Evolutionary conservation across 305 asterid species (phyloP).

Genomic region (Fraxinus greggii): DNA sequence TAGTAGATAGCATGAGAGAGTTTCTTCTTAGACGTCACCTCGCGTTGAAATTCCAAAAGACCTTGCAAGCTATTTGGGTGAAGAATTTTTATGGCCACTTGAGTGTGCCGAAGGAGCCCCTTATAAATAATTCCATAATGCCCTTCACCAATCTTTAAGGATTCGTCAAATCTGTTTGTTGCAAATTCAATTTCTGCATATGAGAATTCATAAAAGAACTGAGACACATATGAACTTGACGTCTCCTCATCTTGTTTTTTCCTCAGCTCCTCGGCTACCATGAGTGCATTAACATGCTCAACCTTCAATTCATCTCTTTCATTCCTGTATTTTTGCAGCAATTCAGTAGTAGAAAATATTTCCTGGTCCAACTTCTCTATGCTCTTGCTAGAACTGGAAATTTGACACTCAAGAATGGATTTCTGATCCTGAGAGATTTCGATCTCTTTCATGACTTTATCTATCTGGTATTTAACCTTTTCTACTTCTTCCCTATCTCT

Average conservation of each 20-base stretch:
- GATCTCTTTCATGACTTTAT: conserved; percentile 48
- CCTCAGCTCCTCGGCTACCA: conserved; percentile 65
- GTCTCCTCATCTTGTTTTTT: conserved; percentile 50
- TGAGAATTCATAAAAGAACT: conserved; percentile 63
- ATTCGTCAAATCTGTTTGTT: conserved; percentile 55
- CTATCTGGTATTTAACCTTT: conserved; percentile 46
- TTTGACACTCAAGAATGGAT: conserved; percentile 50
- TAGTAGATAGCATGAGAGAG: background rate
- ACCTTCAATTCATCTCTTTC: conserved; percentile 72
- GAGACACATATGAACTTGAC: conserved; percentile 47
- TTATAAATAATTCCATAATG: conserved; percentile 73
- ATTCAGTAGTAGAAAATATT: conserved; percentile 71
- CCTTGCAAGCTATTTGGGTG: conserved; percentile 78
- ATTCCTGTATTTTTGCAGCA: conserved; percentile 69
- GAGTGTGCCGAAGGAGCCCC: conserved; percentile 70
- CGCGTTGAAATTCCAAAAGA: conserved; percentile 74
- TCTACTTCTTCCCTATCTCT: conserved; percentile 57
- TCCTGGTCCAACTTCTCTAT: conserved; percentile 71
- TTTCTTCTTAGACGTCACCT: conserved; percentile 44
- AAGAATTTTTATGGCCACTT: conserved; percentile 77
- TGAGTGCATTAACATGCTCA: conserved; percentile 65
- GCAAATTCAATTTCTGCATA: conserved; percentile 75
- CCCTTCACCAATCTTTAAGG: conserved; percentile 78
- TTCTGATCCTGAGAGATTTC: conserved; percentile 56
- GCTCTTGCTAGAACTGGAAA: conserved; percentile 51